These are phyloP conservation scores for Schwanniomyces sp. DNA, from an alignment of 805 yeast species.

Conservation along the genomic window DNA sequence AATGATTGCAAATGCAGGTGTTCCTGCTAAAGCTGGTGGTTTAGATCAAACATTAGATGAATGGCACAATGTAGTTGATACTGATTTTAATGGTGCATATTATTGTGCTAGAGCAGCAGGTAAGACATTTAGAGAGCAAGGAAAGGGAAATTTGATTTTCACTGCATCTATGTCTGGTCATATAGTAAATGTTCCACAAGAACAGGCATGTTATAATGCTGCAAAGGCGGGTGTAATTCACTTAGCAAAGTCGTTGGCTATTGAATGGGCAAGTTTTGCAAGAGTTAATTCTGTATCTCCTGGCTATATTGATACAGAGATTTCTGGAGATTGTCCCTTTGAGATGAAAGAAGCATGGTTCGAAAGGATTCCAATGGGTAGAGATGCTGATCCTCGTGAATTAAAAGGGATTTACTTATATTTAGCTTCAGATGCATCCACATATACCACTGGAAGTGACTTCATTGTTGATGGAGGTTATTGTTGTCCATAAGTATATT, in stretches of 20 bases:
- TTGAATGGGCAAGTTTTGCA: constrained; percentile 44
- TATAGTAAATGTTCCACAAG: constrained; percentile 39
- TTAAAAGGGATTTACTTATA: constrained; percentile 69
- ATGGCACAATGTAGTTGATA: constrained; percentile 26
- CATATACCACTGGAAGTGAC: constrained; percentile 71
- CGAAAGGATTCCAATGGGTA: constrained; percentile 53
- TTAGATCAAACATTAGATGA: constrained; percentile 22
- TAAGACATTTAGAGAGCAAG: constrained; percentile 21
- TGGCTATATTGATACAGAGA: constrained; percentile 21
- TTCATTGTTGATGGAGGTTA: constrained; percentile 72
- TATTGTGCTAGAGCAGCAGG: constrained; percentile 35
- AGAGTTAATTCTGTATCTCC: constrained; percentile 39
- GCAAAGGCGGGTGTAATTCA: constrained; percentile 41
- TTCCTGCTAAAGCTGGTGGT: constrained; percentile 29
- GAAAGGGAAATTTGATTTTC: constrained; percentile 33
- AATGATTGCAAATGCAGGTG: constrained; percentile 33
- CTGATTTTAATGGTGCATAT: constrained; percentile 29
- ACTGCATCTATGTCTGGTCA: constrained; percentile 42
- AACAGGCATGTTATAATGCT: constrained; percentile 43
- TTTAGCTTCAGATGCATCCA: constrained; percentile 69
- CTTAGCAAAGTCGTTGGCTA: constrained; percentile 36
- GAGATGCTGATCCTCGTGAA: constrained; percentile 65
- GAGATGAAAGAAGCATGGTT: constrained; percentile 17
- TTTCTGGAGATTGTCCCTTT: constrained; percentile 1
- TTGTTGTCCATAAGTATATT: not conserved